phyloP scores from a whole-genome alignment of 352 stramenopile genomes.

The Globisporangium uncinulatum region DNA sequence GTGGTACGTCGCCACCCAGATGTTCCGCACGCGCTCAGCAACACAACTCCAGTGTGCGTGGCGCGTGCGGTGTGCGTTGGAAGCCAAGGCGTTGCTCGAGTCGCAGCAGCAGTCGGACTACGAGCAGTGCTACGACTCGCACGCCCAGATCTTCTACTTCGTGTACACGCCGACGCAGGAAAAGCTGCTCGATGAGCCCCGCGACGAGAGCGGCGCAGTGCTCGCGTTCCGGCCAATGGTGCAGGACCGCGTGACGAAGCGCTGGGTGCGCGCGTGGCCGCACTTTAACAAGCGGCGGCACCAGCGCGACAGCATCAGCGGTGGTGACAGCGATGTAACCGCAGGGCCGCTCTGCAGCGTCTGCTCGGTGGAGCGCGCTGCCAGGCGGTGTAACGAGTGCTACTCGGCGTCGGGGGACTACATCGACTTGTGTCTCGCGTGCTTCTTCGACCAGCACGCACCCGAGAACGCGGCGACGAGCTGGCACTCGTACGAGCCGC shows the following conservation, averaged over 20 bases:
- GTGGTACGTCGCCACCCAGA: conserved; percentile 45
- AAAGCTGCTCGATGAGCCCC: conserved; percentile 52
- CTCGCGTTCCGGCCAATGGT: conserved; percentile 65
- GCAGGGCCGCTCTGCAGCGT: conserved; percentile 31
- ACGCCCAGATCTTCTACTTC: conserved; percentile 51
- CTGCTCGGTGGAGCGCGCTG: conserved; percentile 51
- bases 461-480: conserved; percentile 16
- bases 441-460: conserved; percentile 60
- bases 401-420: conserved; percentile 53
- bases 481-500: conserved; percentile 60
- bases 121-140: conserved; percentile 56
- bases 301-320: background rate
- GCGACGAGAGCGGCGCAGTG: conserved; percentile 39
- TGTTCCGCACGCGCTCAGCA: conserved; percentile 26
- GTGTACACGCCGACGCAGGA: conserved; percentile 64
- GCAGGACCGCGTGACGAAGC: conserved; percentile 60
- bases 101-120: conserved; percentile 66
- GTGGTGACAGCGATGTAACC: conserved; percentile 9
- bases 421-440: conserved; percentile 67
- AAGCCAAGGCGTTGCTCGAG: conserved; percentile 29
- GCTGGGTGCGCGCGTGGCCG: conserved; percentile 70
- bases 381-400: conserved; percentile 67
- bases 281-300: conserved; percentile 21
- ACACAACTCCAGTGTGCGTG: conserved; percentile 56
- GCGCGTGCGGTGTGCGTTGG: conserved; percentile 30